phyloP scores from a whole-genome alignment of 768 basidiomycete species.

The Boletus subcaerulescens region DNA sequence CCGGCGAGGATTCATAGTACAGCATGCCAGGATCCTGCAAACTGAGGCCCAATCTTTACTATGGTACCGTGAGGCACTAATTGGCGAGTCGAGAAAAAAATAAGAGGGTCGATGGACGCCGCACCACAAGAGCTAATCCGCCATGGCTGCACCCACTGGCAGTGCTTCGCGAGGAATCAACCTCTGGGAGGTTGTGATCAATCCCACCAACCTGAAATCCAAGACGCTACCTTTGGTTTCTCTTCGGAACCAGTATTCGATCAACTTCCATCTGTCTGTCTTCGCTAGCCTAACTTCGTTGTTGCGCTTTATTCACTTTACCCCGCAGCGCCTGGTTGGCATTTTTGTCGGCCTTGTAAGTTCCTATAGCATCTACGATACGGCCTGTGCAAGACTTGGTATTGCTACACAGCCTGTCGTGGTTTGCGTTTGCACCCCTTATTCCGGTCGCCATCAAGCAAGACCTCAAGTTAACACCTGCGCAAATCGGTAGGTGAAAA shows the following conservation, averaged over 20 bases:
- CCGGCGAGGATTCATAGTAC: no score
- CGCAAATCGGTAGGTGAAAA: conserved; percentile 37
- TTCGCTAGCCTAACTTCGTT: not conserved
- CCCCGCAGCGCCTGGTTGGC: conserved; percentile 1
- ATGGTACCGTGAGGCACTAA: no score
- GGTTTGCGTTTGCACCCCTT: conserved; percentile 65
- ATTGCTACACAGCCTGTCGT: conserved; percentile 29
- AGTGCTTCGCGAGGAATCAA: not conserved
- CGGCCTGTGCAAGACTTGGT: not conserved
- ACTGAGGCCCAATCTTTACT: no score
- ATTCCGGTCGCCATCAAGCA: conserved; percentile 52
- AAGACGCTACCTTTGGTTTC: conserved; percentile 1
- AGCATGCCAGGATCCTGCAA: no score
- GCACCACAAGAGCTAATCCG: not conserved
- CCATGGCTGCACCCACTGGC: conserved; percentile 8
- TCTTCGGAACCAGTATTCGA: conserved; percentile 4
- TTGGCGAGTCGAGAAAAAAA: no score
- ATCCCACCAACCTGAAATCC: conserved; percentile 4
- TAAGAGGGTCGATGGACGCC: no score
- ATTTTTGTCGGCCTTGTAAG: conserved; percentile 6
- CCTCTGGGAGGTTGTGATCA: conserved; percentile 5
- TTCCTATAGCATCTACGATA: not conserved
- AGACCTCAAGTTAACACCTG: conserved; percentile 48
- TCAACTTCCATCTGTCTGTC: conserved; percentile 7
- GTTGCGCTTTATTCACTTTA: not conserved